These are phyloP conservation scores for Escovopsis weberi DNA, from an alignment of 2,329 filamentous ascomycete genomes.

Conservation along the genomic window DNA sequence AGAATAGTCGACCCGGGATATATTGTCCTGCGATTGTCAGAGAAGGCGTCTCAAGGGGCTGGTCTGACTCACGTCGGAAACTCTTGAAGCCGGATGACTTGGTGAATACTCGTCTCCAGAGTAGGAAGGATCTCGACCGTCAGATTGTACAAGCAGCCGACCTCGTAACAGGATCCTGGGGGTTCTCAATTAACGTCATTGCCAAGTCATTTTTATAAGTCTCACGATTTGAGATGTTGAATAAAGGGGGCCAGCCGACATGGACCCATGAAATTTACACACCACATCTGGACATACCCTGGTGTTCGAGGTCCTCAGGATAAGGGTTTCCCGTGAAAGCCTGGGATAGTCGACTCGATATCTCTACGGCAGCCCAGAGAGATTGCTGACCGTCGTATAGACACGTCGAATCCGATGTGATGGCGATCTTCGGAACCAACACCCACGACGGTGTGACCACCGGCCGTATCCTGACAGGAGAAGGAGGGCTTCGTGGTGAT, in stretches of 20 bases:
- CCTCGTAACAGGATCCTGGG: constrained; percentile 21
- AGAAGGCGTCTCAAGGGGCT: background rate
- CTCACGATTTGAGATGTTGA: no score
- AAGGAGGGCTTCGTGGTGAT: background rate
- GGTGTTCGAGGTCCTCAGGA: no score
- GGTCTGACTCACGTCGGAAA: constrained; percentile 24
- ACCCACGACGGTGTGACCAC: constrained; percentile 10
- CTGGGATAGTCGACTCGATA: constrained; percentile 26
- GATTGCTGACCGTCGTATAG: constrained; percentile 18
- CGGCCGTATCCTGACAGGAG: background rate
- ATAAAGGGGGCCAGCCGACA: no score
- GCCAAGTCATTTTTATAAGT: no score
- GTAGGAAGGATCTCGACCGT: constrained; percentile 30
- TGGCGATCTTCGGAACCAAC: constrained; percentile 27
- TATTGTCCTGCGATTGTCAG: constrained; percentile 22
- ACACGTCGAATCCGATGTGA: constrained; percentile 26
- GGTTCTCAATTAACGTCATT: no score
- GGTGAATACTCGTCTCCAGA: constrained; percentile 25
- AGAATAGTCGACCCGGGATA: constrained; percentile 30
- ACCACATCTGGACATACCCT: no score
- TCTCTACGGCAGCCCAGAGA: constrained; percentile 36
- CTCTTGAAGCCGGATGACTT: constrained; percentile 30
- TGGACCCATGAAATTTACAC: no score
- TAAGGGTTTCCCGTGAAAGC: constrained; percentile 3
- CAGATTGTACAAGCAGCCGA: constrained; percentile 36